Evolutionary conservation across 2,329 filamentous ascomycete genomes (phyloP), one percentile per base, ranked within the genome.

Genomic region (Fusarium acutatum): DNA sequence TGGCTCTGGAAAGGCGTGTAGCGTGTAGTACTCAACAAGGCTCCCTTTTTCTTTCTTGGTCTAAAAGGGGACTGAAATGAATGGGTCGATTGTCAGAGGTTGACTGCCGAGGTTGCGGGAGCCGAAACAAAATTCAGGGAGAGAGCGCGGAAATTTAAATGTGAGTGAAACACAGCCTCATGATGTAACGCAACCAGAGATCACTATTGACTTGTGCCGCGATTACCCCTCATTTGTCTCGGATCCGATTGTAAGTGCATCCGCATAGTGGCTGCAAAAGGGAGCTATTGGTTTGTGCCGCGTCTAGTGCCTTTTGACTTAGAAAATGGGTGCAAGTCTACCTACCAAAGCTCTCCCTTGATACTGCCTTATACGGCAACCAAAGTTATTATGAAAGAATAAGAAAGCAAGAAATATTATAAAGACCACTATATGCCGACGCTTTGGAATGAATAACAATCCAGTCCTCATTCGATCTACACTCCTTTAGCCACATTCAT

Each of bases 401-500:
- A 30, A n/a, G 5, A 17, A 22, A 18, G 20, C 26, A 20, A 15
- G 18, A 17, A 40, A 2, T 7, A 30, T 7, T 54, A 54, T 54
- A 54, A 54, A 54, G 35, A n/a, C 22, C 52, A 40, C 20, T 7
- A 5, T 38, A 18, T 40, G 35, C 26, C 30, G n/a, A 6, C 5
- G 20, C 35, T 30, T 24, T 40, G 52, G 52, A 54, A 40, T 54
- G 52, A n/a, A 24, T 0, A 30, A 30, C 52, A 54, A 54, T 54
- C 52, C 52, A 54, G 2, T 8, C 13, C 26, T 54, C 35, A 40
- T 54, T 40, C 35, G 20, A 22, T 40, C 34, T 54, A 37, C 52
- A 40, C 35, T 54, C 50, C 26, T 54, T 54, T 35, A 38, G 20
- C 32, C 52, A 54, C 52, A 40, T 20, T 54, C 52, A 38, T 40